A percentile compares a stretch with the other conserved stretches of the same genome.
Conservation (phyloP, 2,329 filamentous ascomycete species). For the Fusarium annulatum region DNA sequence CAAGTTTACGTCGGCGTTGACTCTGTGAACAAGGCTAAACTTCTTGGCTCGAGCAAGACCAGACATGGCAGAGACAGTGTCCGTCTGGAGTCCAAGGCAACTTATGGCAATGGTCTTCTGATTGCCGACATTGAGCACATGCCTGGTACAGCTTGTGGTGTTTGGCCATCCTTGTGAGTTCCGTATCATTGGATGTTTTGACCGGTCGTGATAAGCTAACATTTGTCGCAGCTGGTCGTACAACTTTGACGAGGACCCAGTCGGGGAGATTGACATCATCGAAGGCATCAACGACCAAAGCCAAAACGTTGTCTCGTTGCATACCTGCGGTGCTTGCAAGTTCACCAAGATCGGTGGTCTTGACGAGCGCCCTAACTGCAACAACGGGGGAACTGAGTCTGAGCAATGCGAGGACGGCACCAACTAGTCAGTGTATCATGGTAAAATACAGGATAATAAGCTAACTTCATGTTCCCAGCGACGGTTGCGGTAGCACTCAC, state of each 20-base stretch:
- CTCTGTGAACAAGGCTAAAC: conserved; percentile 1
- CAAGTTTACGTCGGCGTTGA: conserved; percentile 14
- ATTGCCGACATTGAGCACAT: conserved; percentile 57
- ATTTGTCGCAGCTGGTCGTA: background rate
- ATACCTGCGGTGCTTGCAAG: conserved; percentile 64
- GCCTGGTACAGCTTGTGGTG: conserved; percentile 33
- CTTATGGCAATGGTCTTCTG: conserved; percentile 73
- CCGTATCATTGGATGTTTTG: rapidly evolving
- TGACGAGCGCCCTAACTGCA: conserved; percentile 59
- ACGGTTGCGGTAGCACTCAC: conserved; percentile 14
- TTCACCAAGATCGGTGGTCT: conserved; percentile 56
- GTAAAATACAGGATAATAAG: rapidly evolving
- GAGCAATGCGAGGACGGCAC: conserved; percentile 32
- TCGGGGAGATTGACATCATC: conserved; percentile 78
- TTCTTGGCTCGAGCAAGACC: conserved; percentile 22
- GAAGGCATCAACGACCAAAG: conserved; percentile 73
- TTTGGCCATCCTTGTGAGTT: conserved; percentile 37
- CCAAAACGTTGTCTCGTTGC: conserved; percentile 70
- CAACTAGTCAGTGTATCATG: background rate
- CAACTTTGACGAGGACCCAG: conserved; percentile 26
- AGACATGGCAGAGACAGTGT: conserved; percentile 63
- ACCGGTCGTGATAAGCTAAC: background rate
- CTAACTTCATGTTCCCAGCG: background rate
- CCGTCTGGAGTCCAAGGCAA: conserved; percentile 70
- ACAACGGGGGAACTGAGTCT: conserved; percentile 50